Base-by-base conservation (phyloP, 306 rosid genomes). In the Cajanus cajan region DNA sequence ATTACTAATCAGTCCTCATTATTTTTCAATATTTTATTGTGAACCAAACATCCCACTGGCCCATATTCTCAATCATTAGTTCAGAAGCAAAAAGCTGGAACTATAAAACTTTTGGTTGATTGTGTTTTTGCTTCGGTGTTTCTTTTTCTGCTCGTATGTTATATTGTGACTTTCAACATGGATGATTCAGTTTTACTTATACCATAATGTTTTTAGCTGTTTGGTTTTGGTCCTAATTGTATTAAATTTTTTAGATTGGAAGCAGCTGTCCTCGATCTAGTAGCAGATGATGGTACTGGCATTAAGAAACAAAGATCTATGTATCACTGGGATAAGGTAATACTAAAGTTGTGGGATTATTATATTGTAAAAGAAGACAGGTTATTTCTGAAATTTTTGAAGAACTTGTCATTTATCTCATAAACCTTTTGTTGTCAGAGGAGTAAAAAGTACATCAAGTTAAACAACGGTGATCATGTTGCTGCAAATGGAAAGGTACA, bases 251-350 rank as follows among this genome's bases (percentile, higher is more conserved):
- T 62, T 71, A 94, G 98, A 81, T 83, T 94, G 93, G 97, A 94
- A 43, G 73, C 87, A 31, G 98, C 98, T 71, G 97, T 94, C 80
- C 78, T 92, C 33, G 98, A 94, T 89, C 86, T 94, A 39, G 96
- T 90, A 21, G 97, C 94, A 24, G 98, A 94, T 87, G 97, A 94
- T 78, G 77, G 90, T 77, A 7, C 88, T 65, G 92, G 95, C 86
- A 90, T 94, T 85, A 43, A 86, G 93, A 94, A 86, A 85, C 97
- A 92, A 62, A 90, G 92, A 84, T 92, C 98, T 39, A 87, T 81
- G 7, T 92, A 74, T 85, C 98, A 92, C 83, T 94, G 98, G 98
- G 98, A 92, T 70, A 94, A 88, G 97, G 98, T 92, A 66, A 78
- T 65, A 52, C 37, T 51, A 50, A 54, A 47, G 18, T 80, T 80